Conservation (phyloP, 495 filamentous ascomycete genomes). For the Margaritispora aquatica region DNA sequence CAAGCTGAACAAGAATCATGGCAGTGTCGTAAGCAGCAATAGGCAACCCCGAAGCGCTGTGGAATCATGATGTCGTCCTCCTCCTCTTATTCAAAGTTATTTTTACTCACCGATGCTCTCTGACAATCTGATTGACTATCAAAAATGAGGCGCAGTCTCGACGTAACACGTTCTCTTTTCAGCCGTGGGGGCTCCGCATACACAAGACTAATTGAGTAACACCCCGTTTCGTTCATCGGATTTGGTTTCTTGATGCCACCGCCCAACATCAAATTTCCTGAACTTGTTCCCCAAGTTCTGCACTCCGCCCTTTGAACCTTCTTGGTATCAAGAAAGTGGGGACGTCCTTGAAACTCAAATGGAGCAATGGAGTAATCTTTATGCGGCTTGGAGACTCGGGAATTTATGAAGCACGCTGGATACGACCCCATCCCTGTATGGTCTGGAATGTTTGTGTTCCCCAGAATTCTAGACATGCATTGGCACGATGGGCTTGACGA, state of each 20-base stretch:
- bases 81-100: not conserved
- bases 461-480: no score
- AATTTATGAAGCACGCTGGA: no score
- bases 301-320: not conserved
- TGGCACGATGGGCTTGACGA: not conserved
- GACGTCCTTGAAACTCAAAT: not conserved
- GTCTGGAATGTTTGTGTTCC: no score
- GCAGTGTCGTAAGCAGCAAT: not conserved
- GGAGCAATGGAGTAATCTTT: not conserved
- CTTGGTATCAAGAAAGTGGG: not conserved
- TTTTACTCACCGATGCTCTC: no score
- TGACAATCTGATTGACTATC: not conserved
- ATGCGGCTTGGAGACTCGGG: not conserved
- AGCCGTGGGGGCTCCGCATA: not conserved
- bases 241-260: not conserved
- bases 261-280: not conserved
- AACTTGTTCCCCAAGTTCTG: not conserved
- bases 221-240: not conserved
- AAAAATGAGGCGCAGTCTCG: not conserved
- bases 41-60: not conserved
- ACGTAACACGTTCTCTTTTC: not conserved
- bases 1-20: not conserved
- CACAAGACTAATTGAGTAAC: not conserved
- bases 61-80: not conserved
- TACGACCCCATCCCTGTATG: no score